Conservation (phyloP, 164 flowering plant genomes). For the Chimonanthus praecox region DNA sequence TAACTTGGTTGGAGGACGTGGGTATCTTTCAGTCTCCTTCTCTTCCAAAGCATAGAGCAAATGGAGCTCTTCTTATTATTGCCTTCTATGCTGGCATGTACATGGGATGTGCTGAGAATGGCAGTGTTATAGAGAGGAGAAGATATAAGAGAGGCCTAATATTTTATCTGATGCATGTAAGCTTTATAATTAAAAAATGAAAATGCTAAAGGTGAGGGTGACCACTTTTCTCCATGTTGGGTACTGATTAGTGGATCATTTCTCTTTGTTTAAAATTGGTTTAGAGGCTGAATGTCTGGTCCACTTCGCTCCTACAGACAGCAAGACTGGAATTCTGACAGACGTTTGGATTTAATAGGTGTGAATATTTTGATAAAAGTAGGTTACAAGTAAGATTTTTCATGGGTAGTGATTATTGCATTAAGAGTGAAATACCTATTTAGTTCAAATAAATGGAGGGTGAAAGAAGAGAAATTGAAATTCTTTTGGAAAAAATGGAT, state of each 20-base stretch:
- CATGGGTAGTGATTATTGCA: too few relatives aligned
- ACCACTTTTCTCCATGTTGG: constrained; percentile 51
- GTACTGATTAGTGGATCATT: constrained; percentile 46
- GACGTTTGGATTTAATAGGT: too few relatives aligned
- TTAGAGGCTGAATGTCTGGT: background rate
- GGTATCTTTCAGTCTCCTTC: background rate
- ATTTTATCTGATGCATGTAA: background rate
- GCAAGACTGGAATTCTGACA: too few relatives aligned
- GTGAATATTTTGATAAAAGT: too few relatives aligned
- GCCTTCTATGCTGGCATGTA: constrained; percentile 9
- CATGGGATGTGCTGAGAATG: background rate
- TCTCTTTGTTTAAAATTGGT: constrained; percentile 12
- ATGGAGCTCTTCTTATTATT: constrained; percentile 1
- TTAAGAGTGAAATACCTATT: too few relatives aligned
- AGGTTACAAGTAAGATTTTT: too few relatives aligned
- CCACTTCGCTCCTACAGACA: background rate
- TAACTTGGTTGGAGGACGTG: background rate
- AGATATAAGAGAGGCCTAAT: background rate
- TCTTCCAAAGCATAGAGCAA: background rate
- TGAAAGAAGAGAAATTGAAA: too few relatives aligned
- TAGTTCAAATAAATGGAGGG: too few relatives aligned
- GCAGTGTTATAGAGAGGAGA: constrained; percentile 14
- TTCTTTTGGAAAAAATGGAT: too few relatives aligned
- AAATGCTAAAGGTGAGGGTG: constrained; percentile 34
- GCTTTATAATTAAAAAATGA: constrained; percentile 27